These are phyloP conservation scores for Mycena venus DNA, from an alignment of 768 basidiomycete genomes.

Conservation along the genomic window DNA sequence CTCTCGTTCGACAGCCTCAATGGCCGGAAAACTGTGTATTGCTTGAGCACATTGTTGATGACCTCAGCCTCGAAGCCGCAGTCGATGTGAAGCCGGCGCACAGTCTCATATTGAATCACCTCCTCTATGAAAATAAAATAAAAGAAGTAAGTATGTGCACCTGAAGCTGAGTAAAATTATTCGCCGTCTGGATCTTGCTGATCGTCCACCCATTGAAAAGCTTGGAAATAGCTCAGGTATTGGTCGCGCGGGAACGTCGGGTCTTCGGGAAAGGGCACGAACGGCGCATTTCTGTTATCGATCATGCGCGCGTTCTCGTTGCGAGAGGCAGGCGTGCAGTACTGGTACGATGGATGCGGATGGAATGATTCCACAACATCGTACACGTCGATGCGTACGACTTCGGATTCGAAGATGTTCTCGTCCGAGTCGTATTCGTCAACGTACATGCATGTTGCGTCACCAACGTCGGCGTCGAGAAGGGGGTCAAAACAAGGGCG, in stretches of 20 bases:
- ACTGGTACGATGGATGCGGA: constrained; percentile 33
- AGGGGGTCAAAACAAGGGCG: background rate
- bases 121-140: constrained; percentile 52
- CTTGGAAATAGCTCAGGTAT: constrained; percentile 45
- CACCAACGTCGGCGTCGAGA: background rate
- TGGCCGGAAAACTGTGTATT: constrained; percentile 36
- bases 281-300: constrained; percentile 32
- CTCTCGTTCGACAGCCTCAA: constrained; percentile 40
- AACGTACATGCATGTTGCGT: background rate
- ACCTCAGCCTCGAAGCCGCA: constrained; percentile 47
- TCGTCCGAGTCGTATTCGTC: background rate
- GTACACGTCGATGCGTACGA: background rate
- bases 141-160: background rate
- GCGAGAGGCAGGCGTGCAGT: constrained; percentile 58
- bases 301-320: constrained; percentile 38
- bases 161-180: constrained; percentile 26
- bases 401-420: background rate
- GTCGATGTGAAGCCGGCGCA: constrained; percentile 50
- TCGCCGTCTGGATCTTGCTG: constrained; percentile 65
- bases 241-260: constrained; percentile 44
- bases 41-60: constrained; percentile 49
- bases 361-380: background rate
- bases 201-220: constrained; percentile 51
- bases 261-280: constrained; percentile 66
- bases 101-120: constrained; percentile 61